Base-by-base conservation (phyloP, 139 green algal genomes). In the Pleodorina starrii region DNA sequence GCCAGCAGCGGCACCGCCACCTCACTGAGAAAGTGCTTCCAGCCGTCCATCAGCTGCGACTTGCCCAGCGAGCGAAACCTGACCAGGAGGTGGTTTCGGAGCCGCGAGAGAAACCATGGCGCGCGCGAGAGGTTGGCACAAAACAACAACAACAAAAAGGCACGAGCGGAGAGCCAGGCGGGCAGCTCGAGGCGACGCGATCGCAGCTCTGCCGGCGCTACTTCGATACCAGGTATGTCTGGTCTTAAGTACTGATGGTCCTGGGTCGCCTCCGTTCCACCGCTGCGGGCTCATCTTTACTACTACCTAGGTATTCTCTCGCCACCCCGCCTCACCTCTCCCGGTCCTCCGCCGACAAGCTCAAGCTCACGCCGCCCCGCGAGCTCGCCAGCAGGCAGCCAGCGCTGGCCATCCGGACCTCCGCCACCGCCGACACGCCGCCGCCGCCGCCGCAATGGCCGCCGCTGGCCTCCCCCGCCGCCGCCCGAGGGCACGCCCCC, bases 21-120 rank as follows among this genome's bases (percentile, higher is more conserved):
- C 44, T 88, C 82, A 0, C 43, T 66, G 7, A 88, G 66, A 35
- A 80, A 88, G 60, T 88, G 66, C 82, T 88, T 88, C 82, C 82
- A 88, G 21, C 66, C 66, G 10, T 88, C 63, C n/a, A 88, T 29
- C 66, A 88, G 44, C 82, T 80, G 44, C 4, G 11, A 0, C 66
- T 88, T 88, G 82, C 63, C 44, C 9, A 88, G 12, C 38, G 46
- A 32, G 12, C 66, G 82, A 63, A 80, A 88, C 43, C 82, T 88
- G 81, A n/a, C n/a, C n/a, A n/a, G n/a, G n/a, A n/a, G n/a, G n/a
- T n/a, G n/a, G n/a, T n/a, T n/a, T n/a, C n/a, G n/a, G n/a, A n/a
- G n/a, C n/a, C n/a, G n/a, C n/a, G n/a, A n/a, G n/a, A n/a, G n/a
- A n/a, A n/a, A n/a, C n/a, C n/a, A n/a, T n/a, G n/a, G n/a, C n/a